Percentiles rank a stretch among this genome's conserved stretches.
These are phyloP conservation scores for Cyanidioschyzon merolae DNA, from an alignment of 23 red algal genomes.

Conservation along the genomic window DNA sequence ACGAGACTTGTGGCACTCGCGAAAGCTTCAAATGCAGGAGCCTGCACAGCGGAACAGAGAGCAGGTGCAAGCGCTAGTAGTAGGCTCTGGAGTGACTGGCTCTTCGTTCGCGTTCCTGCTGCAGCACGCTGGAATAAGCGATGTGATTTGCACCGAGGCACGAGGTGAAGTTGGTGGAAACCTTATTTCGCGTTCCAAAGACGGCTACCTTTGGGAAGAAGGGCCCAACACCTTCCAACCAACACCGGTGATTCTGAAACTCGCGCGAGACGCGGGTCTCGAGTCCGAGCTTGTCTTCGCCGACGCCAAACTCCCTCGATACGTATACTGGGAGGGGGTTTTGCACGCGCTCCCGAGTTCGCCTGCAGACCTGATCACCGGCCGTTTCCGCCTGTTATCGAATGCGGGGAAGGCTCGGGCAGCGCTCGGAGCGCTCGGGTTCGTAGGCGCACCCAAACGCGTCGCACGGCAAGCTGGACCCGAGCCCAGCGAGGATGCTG, in stretches of 20 bases:
- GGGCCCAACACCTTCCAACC: slow-evolving; percentile 96
- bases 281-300: slow-evolving; percentile 62
- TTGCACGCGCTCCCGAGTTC: slow-evolving; percentile 57
- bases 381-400: slow-evolving; percentile 56
- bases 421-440: slow-evolving; percentile 59
- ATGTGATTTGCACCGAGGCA: slow-evolving; percentile 55
- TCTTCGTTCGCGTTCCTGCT: slow-evolving; percentile 50
- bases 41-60: not conserved
- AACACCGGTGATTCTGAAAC: slow-evolving; percentile 55
- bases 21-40: not conserved
- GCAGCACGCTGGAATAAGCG: slow-evolving; percentile 23
- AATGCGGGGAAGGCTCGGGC: slow-evolving; percentile 59
- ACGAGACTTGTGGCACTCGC: not conserved
- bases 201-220: slow-evolving; percentile 90
- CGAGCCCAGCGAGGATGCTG: not conserved
- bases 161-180: slow-evolving; percentile 70
- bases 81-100: slow-evolving; percentile 77
- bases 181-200: slow-evolving; percentile 41
- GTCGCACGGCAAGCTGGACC: not conserved
- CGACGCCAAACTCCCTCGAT: slow-evolving; percentile 71
- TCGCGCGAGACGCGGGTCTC: slow-evolving; percentile 56
- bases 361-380: slow-evolving; percentile 44
- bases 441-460: slow-evolving; percentile 28
- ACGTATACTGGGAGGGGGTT: slow-evolving; percentile 69
- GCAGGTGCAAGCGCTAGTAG: slow-evolving; percentile 46